phyloP scores from a whole-genome alignment of 306 rosid genomes.

The Cicer chorassanicum region DNA sequence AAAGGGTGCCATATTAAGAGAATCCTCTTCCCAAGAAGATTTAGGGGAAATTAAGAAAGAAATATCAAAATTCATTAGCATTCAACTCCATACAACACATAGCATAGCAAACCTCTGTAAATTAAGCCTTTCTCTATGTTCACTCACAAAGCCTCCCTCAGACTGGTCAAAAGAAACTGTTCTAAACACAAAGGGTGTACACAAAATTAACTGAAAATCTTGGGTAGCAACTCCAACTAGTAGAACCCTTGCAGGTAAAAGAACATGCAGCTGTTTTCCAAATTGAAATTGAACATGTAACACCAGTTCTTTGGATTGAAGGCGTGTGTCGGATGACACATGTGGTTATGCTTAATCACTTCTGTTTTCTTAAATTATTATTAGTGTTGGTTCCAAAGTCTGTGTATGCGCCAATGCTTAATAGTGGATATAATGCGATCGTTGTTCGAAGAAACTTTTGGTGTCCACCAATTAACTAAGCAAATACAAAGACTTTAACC shows the following conservation, averaged over 20 bases:
- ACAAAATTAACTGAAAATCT: slow-evolving; percentile 12
- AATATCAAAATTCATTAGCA: not conserved
- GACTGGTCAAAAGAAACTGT: slow-evolving; percentile 20
- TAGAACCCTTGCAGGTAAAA: not conserved
- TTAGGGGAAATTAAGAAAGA: not conserved
- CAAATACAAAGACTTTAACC: no score
- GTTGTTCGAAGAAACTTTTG: no score
- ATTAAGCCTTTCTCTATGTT: not conserved
- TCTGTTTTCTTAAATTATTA: no score
- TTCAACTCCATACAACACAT: slow-evolving; percentile 12
- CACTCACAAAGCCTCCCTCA: slow-evolving; percentile 25
- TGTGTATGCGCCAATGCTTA: no score
- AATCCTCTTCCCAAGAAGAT: not conserved
- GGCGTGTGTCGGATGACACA: no score
- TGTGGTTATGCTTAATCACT: no score
- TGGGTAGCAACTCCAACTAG: not conserved
- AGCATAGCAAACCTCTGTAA: not conserved
- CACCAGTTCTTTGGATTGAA: no score
- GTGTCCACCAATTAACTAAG: no score
- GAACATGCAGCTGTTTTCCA: no score
- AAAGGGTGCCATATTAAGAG: slow-evolving; percentile 11
- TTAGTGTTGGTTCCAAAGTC: no score
- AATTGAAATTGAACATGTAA: no score
- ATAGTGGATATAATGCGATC: no score
- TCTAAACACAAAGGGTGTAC: slow-evolving; percentile 17